Percentiles rank a stretch among this genome's conserved stretches.
Evolutionary conservation across 352 stramenopile species (phyloP).

Genomic region (Pythium periplocum): DNA sequence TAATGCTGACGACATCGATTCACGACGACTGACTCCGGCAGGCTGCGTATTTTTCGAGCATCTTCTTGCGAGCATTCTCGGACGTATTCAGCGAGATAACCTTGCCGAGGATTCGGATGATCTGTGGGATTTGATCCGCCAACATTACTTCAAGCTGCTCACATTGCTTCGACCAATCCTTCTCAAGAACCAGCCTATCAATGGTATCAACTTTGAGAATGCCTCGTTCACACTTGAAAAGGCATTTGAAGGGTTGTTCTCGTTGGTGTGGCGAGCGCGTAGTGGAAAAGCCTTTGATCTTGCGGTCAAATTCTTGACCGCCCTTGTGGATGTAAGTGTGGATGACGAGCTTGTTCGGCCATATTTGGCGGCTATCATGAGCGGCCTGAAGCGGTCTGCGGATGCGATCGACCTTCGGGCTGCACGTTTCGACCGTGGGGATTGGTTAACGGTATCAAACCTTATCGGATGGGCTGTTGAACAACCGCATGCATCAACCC

Average conservation of each 20-base stretch:
- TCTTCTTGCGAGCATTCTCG: constrained; percentile 29
- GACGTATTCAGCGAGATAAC: constrained; percentile 15
- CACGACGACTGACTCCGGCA: constrained; percentile 34
- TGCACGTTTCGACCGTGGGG: constrained; percentile 22
- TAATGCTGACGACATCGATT: not conserved
- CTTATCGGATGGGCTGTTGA: constrained; percentile 54
- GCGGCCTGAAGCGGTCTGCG: constrained; percentile 22
- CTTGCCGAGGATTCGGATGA: constrained; percentile 35
- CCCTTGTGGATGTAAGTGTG: constrained; percentile 52
- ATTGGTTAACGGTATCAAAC: constrained; percentile 60
- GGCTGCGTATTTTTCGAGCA: constrained; percentile 71
- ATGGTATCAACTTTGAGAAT: constrained; percentile 57
- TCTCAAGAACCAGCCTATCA: constrained; percentile 25
- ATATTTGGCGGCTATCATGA: constrained; percentile 60
- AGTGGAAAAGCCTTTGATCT: constrained; percentile 27
- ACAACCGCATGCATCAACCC: constrained; percentile 33
- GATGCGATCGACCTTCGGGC: constrained; percentile 14
- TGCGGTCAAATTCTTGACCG: constrained; percentile 35
- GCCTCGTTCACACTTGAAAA: constrained; percentile 59
- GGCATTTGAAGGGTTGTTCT: constrained; percentile 49
- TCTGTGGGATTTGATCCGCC: constrained; percentile 36
- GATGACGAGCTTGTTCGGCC: constrained; percentile 56
- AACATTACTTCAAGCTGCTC: constrained; percentile 45
- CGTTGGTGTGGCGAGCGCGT: constrained; percentile 33
- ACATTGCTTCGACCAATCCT: constrained; percentile 41